Percentiles rank a stretch among this genome's conserved stretches.
Evolutionary conservation across 495 filamentous ascomycete genomes (phyloP).

Genomic region (Rhypophila decipiens): DNA sequence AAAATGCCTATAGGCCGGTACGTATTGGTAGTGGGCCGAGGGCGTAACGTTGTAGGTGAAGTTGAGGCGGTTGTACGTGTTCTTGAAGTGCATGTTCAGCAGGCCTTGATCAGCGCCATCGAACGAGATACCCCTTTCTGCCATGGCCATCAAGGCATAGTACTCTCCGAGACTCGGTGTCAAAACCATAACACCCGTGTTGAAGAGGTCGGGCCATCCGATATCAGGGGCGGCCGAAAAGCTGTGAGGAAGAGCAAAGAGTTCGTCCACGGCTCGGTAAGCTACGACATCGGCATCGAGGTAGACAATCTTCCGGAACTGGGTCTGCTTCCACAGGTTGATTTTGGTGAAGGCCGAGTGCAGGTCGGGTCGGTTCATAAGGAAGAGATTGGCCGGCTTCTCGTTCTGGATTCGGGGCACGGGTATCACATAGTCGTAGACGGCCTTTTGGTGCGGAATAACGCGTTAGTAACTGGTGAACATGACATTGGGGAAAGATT

Average conservation of each 20-base stretch:
- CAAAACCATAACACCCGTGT: conserved; percentile 90
- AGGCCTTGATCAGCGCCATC: conserved; percentile 97
- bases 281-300: conserved; percentile 87
- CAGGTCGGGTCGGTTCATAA: conserved; percentile 88
- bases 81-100: conserved; percentile 86
- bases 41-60: conserved; percentile 97
- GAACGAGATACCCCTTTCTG: conserved; percentile 82
- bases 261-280: conserved; percentile 82
- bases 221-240: conserved; percentile 94
- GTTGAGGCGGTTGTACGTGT: conserved; percentile 75
- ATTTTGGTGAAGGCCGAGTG: conserved; percentile 94
- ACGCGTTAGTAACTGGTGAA: neutral
- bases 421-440: conserved; percentile 86
- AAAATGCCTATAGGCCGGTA: conserved; percentile 90
- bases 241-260: conserved; percentile 66
- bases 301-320: conserved; percentile 87
- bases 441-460: conserved; percentile 44
- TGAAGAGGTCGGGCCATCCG: conserved; percentile 98
- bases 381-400: conserved; percentile 72
- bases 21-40: conserved; percentile 88
- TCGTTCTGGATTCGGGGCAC: conserved; percentile 71
- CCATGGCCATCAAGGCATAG: conserved; percentile 73
- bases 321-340: conserved; percentile 83
- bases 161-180: conserved; percentile 84
- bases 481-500: neutral